A percentile compares a stretch with the other conserved stretches of the same genome.
Evolutionary conservation across 805 yeast genomes (phyloP).

Genomic region (Jamesozyma lodderae): DNA sequence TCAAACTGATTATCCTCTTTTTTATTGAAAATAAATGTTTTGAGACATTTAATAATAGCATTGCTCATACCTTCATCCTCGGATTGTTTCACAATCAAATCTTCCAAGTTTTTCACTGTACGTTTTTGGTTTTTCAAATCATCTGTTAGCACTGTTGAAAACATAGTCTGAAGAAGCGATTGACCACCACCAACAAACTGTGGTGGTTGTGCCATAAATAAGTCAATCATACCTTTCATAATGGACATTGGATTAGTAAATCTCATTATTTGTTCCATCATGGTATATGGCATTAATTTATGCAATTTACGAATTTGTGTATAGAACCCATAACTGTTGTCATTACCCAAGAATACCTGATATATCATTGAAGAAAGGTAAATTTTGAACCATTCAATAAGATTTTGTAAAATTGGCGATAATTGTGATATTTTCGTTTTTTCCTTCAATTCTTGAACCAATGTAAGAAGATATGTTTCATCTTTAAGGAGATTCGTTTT

Average conservation of each 20-base stretch:
- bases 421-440: conserved; percentile 45
- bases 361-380: conserved; percentile 80
- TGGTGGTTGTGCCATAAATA: conserved; percentile 72
- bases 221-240: conserved; percentile 67
- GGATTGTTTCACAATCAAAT: conserved; percentile 19
- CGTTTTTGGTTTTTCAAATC: conserved; percentile 57
- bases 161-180: conserved; percentile 64
- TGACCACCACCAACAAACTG: conserved; percentile 36
- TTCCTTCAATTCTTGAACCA: conserved; percentile 59
- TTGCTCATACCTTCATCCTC: conserved; percentile 16
- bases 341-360: conserved; percentile 71
- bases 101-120: conserved; percentile 41
- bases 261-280: conserved; percentile 67
- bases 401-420: conserved; percentile 57
- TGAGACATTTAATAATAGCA: conserved; percentile 25
- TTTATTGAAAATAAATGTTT: conserved; percentile 22
- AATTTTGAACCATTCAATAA: conserved; percentile 74
- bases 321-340: conserved; percentile 68
- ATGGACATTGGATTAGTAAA: conserved; percentile 84
- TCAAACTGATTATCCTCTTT: conserved; percentile 22
- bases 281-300: conserved; percentile 65
- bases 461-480: conserved; percentile 45
- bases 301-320: conserved; percentile 66
- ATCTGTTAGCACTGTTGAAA: conserved; percentile 64
- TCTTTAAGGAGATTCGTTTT: conserved; percentile 44